These are phyloP conservation scores for Nyctanthes arbortristis DNA, from an alignment of 257 asterid species.

Conservation along the genomic window DNA sequence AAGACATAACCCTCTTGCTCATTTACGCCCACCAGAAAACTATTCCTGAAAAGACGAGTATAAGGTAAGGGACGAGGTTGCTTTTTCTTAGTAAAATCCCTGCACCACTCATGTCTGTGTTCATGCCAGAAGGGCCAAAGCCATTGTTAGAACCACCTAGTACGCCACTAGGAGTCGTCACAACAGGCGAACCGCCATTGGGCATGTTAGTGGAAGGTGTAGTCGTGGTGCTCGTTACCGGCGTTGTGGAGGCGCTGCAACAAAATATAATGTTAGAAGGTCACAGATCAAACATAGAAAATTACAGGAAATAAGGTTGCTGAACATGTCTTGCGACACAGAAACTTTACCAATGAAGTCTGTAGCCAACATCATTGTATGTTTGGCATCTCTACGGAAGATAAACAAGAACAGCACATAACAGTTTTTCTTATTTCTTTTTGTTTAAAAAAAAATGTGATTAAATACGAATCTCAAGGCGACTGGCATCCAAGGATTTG, in stretches of 20 bases:
- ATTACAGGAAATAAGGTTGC: too few species aligned
- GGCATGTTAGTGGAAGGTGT: conserved; percentile 23
- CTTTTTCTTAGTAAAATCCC: conserved; percentile 12
- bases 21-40: conserved; percentile 25
- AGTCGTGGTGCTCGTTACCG: not conserved
- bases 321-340: too few species aligned
- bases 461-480: not conserved
- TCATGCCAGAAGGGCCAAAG: conserved; percentile 43
- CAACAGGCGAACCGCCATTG: conserved; percentile 31
- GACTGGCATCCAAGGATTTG: not conserved
- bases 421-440: too few species aligned
- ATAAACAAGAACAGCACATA: not conserved
- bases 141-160: conserved; percentile 48
- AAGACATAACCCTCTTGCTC: not conserved
- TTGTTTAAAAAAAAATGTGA: not conserved
- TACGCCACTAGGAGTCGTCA: conserved; percentile 39
- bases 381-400: too few species aligned
- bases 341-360: too few species aligned
- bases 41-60: conserved; percentile 13
- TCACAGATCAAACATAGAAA: not conserved
- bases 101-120: conserved; percentile 34
- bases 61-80: conserved; percentile 3
- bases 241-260: conserved; percentile 4
- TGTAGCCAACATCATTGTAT: too few species aligned
- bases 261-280: not conserved